phyloP scores from a whole-genome alignment of 495 filamentous ascomycete genomes.

The Penicillium robsamsonii region DNA sequence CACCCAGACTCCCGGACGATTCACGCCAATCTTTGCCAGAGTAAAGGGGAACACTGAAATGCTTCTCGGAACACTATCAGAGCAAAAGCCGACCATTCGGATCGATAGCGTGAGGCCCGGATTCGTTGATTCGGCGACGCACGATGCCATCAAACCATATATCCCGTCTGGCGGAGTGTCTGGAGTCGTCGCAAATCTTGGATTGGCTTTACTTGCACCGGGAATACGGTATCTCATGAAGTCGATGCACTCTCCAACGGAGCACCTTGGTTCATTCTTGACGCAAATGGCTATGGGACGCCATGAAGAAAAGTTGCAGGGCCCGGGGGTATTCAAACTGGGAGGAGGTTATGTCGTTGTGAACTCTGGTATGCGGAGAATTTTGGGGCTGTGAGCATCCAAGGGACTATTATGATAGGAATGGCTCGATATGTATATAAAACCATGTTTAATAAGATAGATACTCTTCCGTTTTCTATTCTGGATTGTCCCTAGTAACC shows the following conservation, averaged over 20 bases:
- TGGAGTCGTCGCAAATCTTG: not conserved
- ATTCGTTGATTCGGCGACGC: conserved; percentile 47
- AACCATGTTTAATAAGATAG: not conserved
- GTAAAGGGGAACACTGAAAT: conserved; percentile 65
- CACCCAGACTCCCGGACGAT: conserved; percentile 46
- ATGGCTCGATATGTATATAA: not conserved
- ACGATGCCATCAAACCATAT: conserved; percentile 50
- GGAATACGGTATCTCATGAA: conserved; percentile 15
- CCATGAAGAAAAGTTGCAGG: conserved; percentile 38
- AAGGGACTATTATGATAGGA: not conserved
- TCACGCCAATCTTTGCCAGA: conserved; percentile 55
- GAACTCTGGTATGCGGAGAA: conserved; percentile 19
- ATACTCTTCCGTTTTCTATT: not conserved
- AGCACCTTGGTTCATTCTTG: conserved; percentile 41
- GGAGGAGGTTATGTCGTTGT: conserved; percentile 18
- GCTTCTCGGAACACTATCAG: conserved; percentile 45
- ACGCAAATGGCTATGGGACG: conserved; percentile 61
- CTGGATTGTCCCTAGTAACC: too few species aligned
- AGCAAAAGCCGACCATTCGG: conserved; percentile 44
- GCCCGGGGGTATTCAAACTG: conserved; percentile 36
- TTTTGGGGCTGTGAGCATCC: conserved; percentile 13
- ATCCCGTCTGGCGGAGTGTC: conserved; percentile 20
- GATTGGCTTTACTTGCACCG: conserved; percentile 6
- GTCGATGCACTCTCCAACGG: conserved; percentile 32
- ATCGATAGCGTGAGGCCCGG: conserved; percentile 53